Base-by-base conservation (phyloP, 331 rosid genomes). In the Dryas integrifolia region DNA sequence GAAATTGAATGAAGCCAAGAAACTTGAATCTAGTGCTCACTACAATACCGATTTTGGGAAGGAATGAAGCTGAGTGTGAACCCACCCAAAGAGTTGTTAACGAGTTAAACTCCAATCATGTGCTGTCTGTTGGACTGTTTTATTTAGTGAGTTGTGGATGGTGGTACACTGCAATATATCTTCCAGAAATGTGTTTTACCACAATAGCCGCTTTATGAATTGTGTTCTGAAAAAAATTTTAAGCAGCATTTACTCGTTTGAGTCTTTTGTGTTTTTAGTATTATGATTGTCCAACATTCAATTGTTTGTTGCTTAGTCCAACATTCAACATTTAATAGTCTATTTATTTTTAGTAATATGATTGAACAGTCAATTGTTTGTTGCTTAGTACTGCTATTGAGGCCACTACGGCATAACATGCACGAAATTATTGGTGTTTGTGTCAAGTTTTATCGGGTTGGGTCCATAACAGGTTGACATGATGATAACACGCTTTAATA, bases 1-100 rank as follows among this genome's bases (percentile, higher is more conserved):
- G 51, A 95, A 95, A 70, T 72, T 95, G 83, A 95, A 89, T 7
- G 99, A 95, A 65, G 97, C 96, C 21, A 95, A 95, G 93, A 95
- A 95, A 75, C 96, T 95, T 58, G 99, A 95, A 82, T 89, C 96
- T n/a, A 92, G 87, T 26, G 82, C 97, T 10, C 99, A 89, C 81
- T 95, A 95, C 74, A 95, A 21, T 41, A 78, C 93, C 18, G 96
- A 91, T 77, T 95, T 95, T 53, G 96, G 97, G 30, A 95, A 95
- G 77, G 96, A 91, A 1, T 90, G 38, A 63, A 63, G n/a, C 45
- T 2, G 6, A 59, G 6, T 15, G 0, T 35, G 66, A 60, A 35
- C 7, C 45, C 66, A 6, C 3, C 66, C 47, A 0, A 58, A 11
- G 64, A 58, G 18, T 58, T 12, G 5, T 1, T 35, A 3, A 38